Conservation (phyloP, 2,329 filamentous ascomycete species). For the Pyrenochaeta sp. region DNA sequence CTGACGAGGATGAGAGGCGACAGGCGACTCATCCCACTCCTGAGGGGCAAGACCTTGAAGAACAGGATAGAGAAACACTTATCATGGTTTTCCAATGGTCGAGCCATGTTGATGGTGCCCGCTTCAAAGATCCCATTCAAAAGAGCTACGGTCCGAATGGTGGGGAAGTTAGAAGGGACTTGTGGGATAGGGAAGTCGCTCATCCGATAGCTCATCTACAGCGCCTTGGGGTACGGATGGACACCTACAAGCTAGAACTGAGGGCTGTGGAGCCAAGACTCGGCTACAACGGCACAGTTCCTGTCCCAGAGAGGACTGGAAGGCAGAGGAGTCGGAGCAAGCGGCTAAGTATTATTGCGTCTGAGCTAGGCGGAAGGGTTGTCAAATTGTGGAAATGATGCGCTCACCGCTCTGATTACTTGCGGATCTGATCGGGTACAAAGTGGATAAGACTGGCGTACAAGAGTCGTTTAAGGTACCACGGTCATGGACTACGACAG, state of each 20-base stretch:
- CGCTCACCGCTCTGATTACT: no score
- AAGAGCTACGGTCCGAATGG: constrained; percentile 36
- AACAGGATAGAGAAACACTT: constrained; percentile 32
- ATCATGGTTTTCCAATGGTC: constrained; percentile 44
- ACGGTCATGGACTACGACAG: no score
- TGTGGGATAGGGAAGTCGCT: constrained; percentile 38
- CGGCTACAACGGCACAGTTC: constrained; percentile 2
- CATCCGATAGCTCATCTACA: constrained; percentile 36
- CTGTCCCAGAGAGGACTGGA: constrained; percentile 6
- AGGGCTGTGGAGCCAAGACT: constrained; percentile 35
- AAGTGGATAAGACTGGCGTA: no score
- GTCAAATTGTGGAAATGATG: constrained; percentile 31
- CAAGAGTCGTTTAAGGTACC: no score
- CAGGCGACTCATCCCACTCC: background rate
- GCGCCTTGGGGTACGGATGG: constrained; percentile 30
- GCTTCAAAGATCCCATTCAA: constrained; percentile 40
- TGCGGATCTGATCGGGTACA: no score
- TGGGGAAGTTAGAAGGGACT: constrained; percentile 24
- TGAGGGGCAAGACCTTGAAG: background rate
- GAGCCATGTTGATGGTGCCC: constrained; percentile 31
- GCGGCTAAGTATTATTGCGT: constrained; percentile 34
- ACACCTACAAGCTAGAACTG: constrained; percentile 35
- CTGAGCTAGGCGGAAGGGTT: constrained; percentile 33
- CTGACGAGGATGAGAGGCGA: background rate
- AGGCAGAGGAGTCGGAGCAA: constrained; percentile 33